Evolutionary conservation across 2,329 filamentous ascomycete genomes (phyloP).

Genomic region (Fusarium beomiforme): DNA sequence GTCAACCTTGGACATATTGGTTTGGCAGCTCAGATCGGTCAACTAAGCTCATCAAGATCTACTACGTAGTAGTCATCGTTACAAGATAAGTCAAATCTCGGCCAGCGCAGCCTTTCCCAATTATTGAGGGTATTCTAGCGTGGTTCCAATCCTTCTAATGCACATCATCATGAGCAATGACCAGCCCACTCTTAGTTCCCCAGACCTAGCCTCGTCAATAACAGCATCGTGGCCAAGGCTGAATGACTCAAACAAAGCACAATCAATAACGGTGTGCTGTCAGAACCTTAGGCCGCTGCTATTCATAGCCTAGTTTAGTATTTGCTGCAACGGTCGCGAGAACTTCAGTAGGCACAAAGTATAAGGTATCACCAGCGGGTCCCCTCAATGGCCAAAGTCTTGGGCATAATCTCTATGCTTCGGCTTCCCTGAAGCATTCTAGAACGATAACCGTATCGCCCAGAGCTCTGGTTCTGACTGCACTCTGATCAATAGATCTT

Average conservation of each 20-base stretch:
- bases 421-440: conserved; percentile 33
- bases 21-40: background rate
- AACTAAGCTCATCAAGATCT: background rate
- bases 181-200: conserved; percentile 23
- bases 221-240: conserved; percentile 1
- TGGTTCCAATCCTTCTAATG: conserved; percentile 25
- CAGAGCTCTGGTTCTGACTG: background rate
- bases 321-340: conserved; percentile 4
- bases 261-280: background rate
- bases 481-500: background rate
- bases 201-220: conserved; percentile 9
- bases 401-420: conserved; percentile 5
- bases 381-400: background rate
- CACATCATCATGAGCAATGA: conserved; percentile 28
- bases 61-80: background rate
- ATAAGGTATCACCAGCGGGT: background rate
- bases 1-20: background rate
- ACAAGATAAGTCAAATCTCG: background rate
- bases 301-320: conserved; percentile 5
- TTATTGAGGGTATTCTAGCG: conserved; percentile 15
- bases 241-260: background rate
- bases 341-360: conserved; percentile 19
- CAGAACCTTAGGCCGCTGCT: background rate
- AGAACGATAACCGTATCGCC: conserved; percentile 16
- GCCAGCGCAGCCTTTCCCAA: background rate